Conservation (phyloP, 345 rosid species). For the Tarenaya hassleriana region DNA sequence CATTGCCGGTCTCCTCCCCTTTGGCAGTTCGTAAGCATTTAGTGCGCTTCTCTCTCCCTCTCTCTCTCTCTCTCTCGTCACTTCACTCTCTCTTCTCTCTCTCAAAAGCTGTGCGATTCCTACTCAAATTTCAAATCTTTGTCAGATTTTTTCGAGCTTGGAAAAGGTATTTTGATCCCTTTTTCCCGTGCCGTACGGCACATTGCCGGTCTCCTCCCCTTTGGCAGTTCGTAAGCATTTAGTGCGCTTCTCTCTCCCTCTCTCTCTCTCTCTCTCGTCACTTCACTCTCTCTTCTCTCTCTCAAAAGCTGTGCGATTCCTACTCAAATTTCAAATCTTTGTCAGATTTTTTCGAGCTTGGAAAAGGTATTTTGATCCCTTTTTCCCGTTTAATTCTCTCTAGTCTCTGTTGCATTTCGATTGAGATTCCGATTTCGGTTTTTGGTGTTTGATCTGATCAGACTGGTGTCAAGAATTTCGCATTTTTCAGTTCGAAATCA, state of each 20-base stretch:
- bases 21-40: conserved; percentile 73
- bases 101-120: conserved; percentile 32
- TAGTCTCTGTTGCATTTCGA: background rate
- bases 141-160: background rate
- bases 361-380: conserved; percentile 2
- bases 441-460: background rate
- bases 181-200: too few species aligned
- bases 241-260: conserved; percentile 28
- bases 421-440: background rate
- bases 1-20: conserved; percentile 44
- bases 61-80: too few species aligned
- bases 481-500: background rate
- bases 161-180: too few species aligned
- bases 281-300: too few species aligned
- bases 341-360: background rate
- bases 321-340: background rate
- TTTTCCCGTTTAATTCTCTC: background rate
- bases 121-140: background rate
- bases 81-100: too few species aligned
- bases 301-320: conserved; percentile 32
- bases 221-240: conserved; percentile 73
- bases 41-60: conserved; percentile 28
- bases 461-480: background rate
- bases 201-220: conserved; percentile 44
- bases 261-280: conserved; percentile 9